These are phyloP conservation scores for Podila minutissima DNA, from an alignment of 192 early-diverging fungal species.

Conservation along the genomic window DNA sequence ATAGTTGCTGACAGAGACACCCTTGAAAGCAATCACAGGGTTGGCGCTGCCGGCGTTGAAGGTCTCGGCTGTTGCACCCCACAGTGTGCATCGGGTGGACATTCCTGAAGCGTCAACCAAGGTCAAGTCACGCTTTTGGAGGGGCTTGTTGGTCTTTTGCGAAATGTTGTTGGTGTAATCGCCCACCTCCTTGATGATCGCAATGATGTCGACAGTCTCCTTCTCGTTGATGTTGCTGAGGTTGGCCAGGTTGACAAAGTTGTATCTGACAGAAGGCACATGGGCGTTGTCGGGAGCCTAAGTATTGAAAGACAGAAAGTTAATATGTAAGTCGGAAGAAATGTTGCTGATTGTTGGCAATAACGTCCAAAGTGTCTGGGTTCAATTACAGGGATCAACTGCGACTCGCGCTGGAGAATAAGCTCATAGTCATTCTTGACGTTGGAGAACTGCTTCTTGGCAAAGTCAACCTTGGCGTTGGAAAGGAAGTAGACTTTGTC, in stretches of 20 bases:
- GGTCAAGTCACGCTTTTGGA: constrained; percentile 85
- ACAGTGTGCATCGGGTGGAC: constrained; percentile 83
- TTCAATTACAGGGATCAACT: constrained; percentile 62
- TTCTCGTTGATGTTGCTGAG: constrained; percentile 79
- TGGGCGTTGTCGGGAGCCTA: constrained; percentile 63
- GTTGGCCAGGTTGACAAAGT: constrained; percentile 75
- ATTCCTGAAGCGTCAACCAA: constrained; percentile 82
- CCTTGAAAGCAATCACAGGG: constrained; percentile 86
- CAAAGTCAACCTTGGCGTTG: constrained; percentile 81
- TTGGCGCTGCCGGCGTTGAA: constrained; percentile 58
- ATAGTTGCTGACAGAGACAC: constrained; percentile 88
- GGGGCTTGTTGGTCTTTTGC: constrained; percentile 65
- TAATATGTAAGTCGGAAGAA: background rate
- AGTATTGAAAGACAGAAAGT: background rate
- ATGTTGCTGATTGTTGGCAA: background rate
- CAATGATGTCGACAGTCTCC: constrained; percentile 78
- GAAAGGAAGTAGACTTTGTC: constrained; percentile 87
- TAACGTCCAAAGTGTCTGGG: too few relatives aligned
- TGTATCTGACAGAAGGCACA: constrained; percentile 67
- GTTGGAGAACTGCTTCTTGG: constrained; percentile 84
- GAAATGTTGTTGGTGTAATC: constrained; percentile 70
- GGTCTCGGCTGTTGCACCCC: constrained; percentile 83
- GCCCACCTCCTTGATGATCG: constrained; percentile 71
- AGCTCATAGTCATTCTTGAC: constrained; percentile 95
- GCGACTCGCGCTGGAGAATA: constrained; percentile 74